A percentile compares a stretch with the other conserved stretches of the same genome.
phyloP scores from a whole-genome alignment of 2,329 filamentous ascomycete species.

The Amauroascus verrucosus region DNA sequence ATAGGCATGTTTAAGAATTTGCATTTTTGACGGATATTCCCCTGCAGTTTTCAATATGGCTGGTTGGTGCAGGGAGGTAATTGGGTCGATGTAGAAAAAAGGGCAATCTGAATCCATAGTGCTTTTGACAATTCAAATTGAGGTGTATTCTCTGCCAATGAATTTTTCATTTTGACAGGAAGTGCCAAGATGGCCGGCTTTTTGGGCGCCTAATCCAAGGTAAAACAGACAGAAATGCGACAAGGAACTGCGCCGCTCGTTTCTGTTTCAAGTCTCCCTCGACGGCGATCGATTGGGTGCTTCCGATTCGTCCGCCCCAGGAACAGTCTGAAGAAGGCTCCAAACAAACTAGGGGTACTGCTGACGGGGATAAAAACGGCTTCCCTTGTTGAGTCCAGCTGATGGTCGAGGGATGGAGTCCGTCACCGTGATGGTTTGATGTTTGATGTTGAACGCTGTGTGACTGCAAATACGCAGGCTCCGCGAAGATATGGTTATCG shows the following conservation, averaged over 20 bases:
- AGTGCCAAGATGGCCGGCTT: not conserved
- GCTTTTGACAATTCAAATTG: constrained; percentile 17
- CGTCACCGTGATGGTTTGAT: not conserved
- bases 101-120: constrained; percentile 14
- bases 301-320: constrained; percentile 4
- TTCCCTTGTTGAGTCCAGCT: not conserved
- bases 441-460: not conserved
- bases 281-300: not conserved
- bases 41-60: constrained; percentile 11
- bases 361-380: not conserved
- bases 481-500: not conserved
- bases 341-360: not conserved
- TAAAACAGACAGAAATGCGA: constrained; percentile 6
- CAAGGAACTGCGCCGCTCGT: constrained; percentile 4
- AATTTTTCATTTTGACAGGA: constrained; percentile 7
- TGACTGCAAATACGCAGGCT: not conserved
- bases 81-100: constrained; percentile 14
- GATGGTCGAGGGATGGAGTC: not conserved
- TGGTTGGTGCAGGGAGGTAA: constrained; percentile 11
- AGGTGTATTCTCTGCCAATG: constrained; percentile 16
- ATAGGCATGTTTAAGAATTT: constrained; percentile 15
- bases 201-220: constrained; percentile 1
- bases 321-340: not conserved
- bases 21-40: constrained; percentile 4
- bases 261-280: constrained; percentile 7